Percentiles rank a stretch among this genome's conserved stretches.
Conservation (phyloP, 192 early-diverging fungal species). For the Powellomyces hirtus region DNA sequence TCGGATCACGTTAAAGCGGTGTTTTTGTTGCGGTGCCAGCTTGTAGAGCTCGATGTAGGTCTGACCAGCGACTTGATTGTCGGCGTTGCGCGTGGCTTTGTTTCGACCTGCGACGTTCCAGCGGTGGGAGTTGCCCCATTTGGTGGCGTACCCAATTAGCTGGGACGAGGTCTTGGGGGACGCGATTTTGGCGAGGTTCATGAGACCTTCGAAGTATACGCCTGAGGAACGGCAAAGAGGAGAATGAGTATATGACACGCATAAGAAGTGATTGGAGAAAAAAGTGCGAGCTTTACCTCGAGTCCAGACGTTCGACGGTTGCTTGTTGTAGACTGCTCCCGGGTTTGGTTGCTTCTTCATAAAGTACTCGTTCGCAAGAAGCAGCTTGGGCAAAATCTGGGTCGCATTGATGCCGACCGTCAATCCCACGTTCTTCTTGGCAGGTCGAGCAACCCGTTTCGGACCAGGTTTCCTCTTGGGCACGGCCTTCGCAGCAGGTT, state of each 20-base stretch:
- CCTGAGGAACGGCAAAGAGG: too few relatives aligned
- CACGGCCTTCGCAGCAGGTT: too few relatives aligned
- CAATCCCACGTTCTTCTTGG: too few relatives aligned
- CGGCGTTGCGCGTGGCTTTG: not conserved
- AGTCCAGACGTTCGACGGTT: not conserved
- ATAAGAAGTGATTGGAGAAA: too few relatives aligned
- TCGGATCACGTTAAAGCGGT: not conserved
- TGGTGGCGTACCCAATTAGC: not conserved
- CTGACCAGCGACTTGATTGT: not conserved
- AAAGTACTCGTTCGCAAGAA: not conserved
- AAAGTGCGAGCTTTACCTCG: too few relatives aligned
- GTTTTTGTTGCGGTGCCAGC: not conserved
- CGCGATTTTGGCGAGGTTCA: not conserved
- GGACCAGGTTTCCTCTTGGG: too few relatives aligned
- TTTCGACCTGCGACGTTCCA: not conserved
- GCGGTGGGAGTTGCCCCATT: not conserved
- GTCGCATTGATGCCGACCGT: not conserved
- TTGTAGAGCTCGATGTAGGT: not conserved
- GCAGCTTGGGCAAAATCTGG: not conserved
- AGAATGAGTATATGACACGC: too few relatives aligned
- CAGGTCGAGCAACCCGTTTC: too few relatives aligned
- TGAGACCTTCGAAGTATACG: not conserved
- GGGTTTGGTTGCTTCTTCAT: not conserved
- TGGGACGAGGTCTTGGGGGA: not conserved
- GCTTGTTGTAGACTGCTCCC: not conserved